A percentile compares a stretch with the other conserved stretches of the same genome.
phyloP scores from a whole-genome alignment of 2,329 filamentous ascomycete genomes.

The Aspergillus ruber region DNA sequence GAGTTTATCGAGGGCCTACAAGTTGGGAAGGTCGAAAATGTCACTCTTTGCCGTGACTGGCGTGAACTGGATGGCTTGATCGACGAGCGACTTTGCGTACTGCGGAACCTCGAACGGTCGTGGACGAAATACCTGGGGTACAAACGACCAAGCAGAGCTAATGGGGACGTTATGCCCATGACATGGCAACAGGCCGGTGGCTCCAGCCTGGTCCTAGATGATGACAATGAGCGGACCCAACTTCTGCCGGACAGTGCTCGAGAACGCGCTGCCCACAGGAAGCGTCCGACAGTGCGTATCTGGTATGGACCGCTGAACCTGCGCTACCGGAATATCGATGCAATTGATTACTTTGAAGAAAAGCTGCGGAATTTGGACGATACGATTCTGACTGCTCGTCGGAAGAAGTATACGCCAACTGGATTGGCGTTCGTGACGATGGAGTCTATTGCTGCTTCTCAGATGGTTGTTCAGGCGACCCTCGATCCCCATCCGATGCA shows the following conservation, averaged over 20 bases:
- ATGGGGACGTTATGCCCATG: slow-evolving; percentile 40
- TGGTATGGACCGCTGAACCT: slow-evolving; percentile 73
- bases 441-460: slow-evolving; percentile 84
- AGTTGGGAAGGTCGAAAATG: slow-evolving; percentile 83
- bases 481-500: slow-evolving; percentile 84
- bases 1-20: slow-evolving; percentile 78
- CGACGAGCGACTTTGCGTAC: slow-evolving; percentile 54
- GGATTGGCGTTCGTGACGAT: slow-evolving; percentile 94
- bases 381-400: slow-evolving; percentile 62
- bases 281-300: slow-evolving; percentile 63
- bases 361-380: slow-evolving; percentile 73
- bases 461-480: slow-evolving; percentile 94
- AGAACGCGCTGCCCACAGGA: slow-evolving; percentile 37
- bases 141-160: slow-evolving; percentile 40
- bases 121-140: slow-evolving; percentile 73
- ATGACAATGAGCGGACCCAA: slow-evolving; percentile 55
- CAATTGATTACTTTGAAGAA: slow-evolving; percentile 91
- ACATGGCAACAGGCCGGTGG: slow-evolving; percentile 43
- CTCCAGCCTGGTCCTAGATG: slow-evolving; percentile 22
- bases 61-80: slow-evolving; percentile 70
- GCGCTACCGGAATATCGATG: slow-evolving; percentile 69
- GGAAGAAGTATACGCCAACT: slow-evolving; percentile 68
- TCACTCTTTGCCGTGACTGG: slow-evolving; percentile 85
- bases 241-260: slow-evolving; percentile 44
- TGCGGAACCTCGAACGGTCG: slow-evolving; percentile 72